Evolutionary conservation across 129 eudicot genomes (phyloP).

Genomic region (Solidago caesia): DNA sequence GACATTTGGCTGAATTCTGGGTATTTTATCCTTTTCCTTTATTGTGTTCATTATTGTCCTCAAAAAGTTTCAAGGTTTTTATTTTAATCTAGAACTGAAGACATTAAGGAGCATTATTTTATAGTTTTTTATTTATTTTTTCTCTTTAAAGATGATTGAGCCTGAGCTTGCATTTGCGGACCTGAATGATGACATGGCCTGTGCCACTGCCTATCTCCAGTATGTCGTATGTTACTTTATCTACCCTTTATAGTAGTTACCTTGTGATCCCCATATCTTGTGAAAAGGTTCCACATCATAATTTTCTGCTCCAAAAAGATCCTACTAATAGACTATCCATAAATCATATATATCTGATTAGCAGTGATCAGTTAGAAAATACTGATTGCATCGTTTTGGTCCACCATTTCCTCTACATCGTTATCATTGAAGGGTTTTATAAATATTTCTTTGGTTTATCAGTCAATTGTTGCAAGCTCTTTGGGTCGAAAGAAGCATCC

Average conservation of each 20-base stretch:
- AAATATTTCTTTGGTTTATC: too few relatives aligned
- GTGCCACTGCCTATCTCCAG: slow-evolving; percentile 99
- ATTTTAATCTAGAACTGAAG: slow-evolving; percentile 10
- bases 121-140: slow-evolving; percentile 7
- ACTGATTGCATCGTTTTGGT: too few relatives aligned
- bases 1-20: slow-evolving; percentile 99
- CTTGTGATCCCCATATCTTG: slow-evolving; percentile 10
- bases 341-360: too few relatives aligned
- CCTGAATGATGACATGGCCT: slow-evolving; percentile 97
- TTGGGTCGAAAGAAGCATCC: too few relatives aligned
- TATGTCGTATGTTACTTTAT: slow-evolving; percentile 90
- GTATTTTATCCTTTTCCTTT: slow-evolving; percentile 33
- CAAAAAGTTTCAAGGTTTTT: neutral
- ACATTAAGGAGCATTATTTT: neutral
- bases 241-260: slow-evolving; percentile 25
- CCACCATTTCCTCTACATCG: too few relatives aligned
- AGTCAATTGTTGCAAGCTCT: too few relatives aligned
- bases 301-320: too few relatives aligned
- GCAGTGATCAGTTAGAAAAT: too few relatives aligned
- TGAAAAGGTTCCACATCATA: slow-evolving; percentile 10
- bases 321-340: too few relatives aligned
- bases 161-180: slow-evolving; percentile 99
- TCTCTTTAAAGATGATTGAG: slow-evolving; percentile 81
- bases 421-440: too few relatives aligned
- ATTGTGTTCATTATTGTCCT: neutral